These are phyloP conservation scores for Candida hungchunana DNA, from an alignment of 805 yeast genomes.

Conservation along the genomic window DNA sequence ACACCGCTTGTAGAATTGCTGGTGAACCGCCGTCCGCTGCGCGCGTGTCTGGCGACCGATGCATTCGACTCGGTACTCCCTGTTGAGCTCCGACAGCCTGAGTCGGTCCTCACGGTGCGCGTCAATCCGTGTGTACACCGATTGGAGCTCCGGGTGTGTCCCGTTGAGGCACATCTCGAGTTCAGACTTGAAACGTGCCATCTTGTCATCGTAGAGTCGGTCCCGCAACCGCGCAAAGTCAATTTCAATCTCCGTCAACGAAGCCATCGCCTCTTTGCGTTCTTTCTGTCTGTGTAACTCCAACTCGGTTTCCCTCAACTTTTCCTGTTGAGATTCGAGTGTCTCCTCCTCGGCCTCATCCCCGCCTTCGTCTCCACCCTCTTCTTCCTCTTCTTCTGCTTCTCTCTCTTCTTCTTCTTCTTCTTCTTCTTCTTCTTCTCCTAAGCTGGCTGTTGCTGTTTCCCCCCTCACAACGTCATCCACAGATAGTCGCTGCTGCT, in stretches of 20 bases:
- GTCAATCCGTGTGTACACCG: slow-evolving; percentile 66
- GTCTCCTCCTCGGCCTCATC: slow-evolving; percentile 24
- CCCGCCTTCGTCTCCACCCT: slow-evolving; percentile 21
- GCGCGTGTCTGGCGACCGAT: slow-evolving; percentile 81
- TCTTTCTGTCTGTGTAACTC: slow-evolving; percentile 33
- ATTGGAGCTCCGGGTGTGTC: slow-evolving; percentile 83
- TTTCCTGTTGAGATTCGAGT: slow-evolving; percentile 9
- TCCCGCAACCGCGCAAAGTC: slow-evolving; percentile 87
- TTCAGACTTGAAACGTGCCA: slow-evolving; percentile 74
- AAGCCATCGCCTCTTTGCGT: slow-evolving; percentile 63
- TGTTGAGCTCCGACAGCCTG: slow-evolving; percentile 41
- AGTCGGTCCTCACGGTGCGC: slow-evolving; percentile 70
- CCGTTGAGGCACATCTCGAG: slow-evolving; percentile 83
- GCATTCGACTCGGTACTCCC: slow-evolving; percentile 67
- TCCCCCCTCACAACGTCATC: slow-evolving; percentile 5
- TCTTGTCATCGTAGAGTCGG: slow-evolving; percentile 76
- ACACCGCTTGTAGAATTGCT: slow-evolving; percentile 65
- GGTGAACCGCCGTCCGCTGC: slow-evolving; percentile 74
- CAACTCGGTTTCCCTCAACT: slow-evolving; percentile 19
- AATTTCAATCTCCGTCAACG: slow-evolving; percentile 74
- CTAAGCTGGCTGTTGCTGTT: too few species aligned
- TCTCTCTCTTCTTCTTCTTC: slow-evolving; percentile 18
- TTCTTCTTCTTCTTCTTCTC: slow-evolving; percentile 10
- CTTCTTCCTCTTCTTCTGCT: slow-evolving; percentile 20
- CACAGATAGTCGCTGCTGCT: slow-evolving; percentile 7